Percentiles rank a stretch among this genome's conserved stretches.
Evolutionary conservation across 1,139 yeast genomes (phyloP).

Genomic region (Yamadazyma diospyri): DNA sequence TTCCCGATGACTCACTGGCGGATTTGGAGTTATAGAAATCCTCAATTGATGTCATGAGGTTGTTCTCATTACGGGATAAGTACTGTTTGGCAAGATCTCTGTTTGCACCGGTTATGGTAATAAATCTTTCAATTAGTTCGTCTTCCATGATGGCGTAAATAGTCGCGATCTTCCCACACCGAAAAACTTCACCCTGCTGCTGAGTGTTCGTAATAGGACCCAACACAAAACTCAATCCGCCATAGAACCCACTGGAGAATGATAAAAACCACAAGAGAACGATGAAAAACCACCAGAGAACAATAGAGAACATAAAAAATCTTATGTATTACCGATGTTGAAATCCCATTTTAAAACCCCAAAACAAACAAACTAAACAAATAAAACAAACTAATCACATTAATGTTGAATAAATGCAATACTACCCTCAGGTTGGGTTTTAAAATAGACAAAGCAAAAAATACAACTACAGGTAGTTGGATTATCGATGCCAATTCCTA

Average conservation of each 20-base stretch:
- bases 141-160: conserved; percentile 11
- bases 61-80: conserved; percentile 35
- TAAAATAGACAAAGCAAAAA: conserved; percentile 11
- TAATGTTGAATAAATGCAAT: conserved; percentile 68
- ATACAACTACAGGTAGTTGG: not conserved
- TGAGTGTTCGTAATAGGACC: too few species aligned
- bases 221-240: too few species aligned
- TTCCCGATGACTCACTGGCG: conserved; percentile 10
- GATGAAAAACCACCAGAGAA: not conserved
- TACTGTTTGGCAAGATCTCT: conserved; percentile 41
- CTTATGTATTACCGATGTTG: conserved; percentile 44
- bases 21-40: conserved; percentile 32
- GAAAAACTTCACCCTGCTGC: too few species aligned
- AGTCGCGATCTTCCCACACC: too few species aligned
- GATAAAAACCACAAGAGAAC: too few species aligned
- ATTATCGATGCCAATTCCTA: conserved; percentile 1
- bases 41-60: conserved; percentile 40
- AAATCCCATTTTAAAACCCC: conserved; percentile 47
- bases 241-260: too few species aligned
- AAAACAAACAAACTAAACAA: conserved; percentile 19
- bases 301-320: conserved; percentile 7
- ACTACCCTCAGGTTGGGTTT: conserved; percentile 17
- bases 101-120: conserved; percentile 37
- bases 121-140: conserved; percentile 47
- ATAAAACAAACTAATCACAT: conserved; percentile 41